These are phyloP conservation scores for Ramaria sp. DNA, from an alignment of 768 basidiomycete species.

Conservation along the genomic window DNA sequence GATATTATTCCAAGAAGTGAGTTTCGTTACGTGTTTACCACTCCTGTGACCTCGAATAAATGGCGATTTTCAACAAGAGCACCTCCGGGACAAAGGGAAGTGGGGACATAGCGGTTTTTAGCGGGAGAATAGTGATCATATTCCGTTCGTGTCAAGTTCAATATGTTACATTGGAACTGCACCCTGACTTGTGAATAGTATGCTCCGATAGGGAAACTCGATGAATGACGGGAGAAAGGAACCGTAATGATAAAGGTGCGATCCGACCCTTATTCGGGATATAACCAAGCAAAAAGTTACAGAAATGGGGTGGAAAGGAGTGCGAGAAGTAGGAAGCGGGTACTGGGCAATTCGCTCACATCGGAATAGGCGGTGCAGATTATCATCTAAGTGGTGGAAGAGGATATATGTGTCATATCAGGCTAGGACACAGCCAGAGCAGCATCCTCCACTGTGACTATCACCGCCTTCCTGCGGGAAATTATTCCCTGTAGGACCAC, in stretches of 20 bases:
- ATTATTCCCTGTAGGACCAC: slow-evolving; percentile 28
- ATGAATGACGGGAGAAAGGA: not conserved
- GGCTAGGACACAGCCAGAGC: slow-evolving; percentile 53
- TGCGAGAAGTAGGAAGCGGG: not conserved
- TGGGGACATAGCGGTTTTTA: not conserved
- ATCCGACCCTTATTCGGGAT: not conserved
- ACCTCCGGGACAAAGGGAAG: too few species aligned
- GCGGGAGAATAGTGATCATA: not conserved
- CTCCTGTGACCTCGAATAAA: not conserved
- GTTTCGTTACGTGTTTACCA: not conserved
- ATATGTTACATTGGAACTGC: not conserved
- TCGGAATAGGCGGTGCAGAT: not conserved
- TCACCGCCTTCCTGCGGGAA: slow-evolving; percentile 43
- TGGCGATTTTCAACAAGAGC: not conserved
- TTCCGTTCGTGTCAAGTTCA: not conserved
- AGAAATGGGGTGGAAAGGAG: not conserved
- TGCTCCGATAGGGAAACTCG: not conserved
- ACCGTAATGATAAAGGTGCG: not conserved
- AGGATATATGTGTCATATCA: slow-evolving; percentile 18
- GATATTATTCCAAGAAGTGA: slow-evolving; percentile 1
- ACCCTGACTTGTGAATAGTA: not conserved
- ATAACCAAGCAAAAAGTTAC: not conserved
- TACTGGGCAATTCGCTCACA: not conserved
- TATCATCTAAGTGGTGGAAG: not conserved
- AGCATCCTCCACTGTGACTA: slow-evolving; percentile 37